A percentile compares a stretch with the other conserved stretches of the same genome.
These are phyloP conservation scores for Neospermospora avenae DNA, from an alignment of 2,329 filamentous ascomycete genomes.

Conservation along the genomic window DNA sequence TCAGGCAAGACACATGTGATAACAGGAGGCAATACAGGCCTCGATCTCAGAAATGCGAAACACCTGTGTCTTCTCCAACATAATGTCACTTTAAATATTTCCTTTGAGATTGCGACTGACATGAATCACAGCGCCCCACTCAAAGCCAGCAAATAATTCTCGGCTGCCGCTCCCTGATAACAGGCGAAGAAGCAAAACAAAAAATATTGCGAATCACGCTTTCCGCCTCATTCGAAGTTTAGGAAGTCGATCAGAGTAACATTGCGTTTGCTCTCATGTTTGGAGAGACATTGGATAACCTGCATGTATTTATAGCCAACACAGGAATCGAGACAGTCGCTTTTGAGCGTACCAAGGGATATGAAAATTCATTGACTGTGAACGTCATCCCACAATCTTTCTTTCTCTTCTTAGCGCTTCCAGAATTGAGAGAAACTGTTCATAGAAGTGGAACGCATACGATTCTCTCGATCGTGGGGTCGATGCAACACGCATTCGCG, in stretches of 20 bases:
- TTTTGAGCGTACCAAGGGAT: not conserved
- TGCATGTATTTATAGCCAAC: slow-evolving; percentile 14
- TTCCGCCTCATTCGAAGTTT: not conserved
- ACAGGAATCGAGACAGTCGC: slow-evolving; percentile 2
- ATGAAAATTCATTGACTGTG: slow-evolving; percentile 10
- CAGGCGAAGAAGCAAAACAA: not conserved
- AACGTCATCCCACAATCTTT: slow-evolving; percentile 9
- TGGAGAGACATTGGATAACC: not conserved
- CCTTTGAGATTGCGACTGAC: not conserved
- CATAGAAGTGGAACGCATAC: not conserved
- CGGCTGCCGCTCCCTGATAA: not conserved
- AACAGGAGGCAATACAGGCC: slow-evolving; percentile 3
- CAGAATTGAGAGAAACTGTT: not conserved
- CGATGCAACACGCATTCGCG: slow-evolving; percentile 5
- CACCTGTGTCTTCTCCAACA: not conserved
- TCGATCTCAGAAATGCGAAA: not conserved
- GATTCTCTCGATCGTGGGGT: slow-evolving; percentile 4
- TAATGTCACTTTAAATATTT: not conserved
- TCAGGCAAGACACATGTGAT: not conserved
- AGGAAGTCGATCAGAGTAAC: not conserved
- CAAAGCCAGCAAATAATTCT: slow-evolving; percentile 3
- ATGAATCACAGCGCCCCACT: not conserved
- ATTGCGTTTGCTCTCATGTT: not conserved
- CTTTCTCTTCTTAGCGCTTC: slow-evolving; percentile 4
- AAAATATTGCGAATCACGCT: not conserved